phyloP scores from a whole-genome alignment of 2,329 filamentous ascomycete species.

The Diplodia seriata region DNA sequence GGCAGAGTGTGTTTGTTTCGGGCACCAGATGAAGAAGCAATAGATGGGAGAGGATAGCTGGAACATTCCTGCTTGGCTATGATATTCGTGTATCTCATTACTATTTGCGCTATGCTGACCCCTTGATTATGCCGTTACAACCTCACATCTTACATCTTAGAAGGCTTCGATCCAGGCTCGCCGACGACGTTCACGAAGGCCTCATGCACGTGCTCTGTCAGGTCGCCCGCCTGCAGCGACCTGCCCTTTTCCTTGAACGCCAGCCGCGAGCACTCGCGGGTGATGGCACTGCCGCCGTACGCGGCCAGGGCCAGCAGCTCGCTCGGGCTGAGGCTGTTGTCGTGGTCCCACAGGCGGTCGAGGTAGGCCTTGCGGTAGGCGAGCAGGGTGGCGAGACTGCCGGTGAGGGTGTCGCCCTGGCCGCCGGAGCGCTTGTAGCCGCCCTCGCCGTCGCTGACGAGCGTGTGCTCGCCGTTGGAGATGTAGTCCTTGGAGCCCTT shows the following conservation, averaged over 20 bases:
- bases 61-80: neutral
- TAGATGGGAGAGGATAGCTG: neutral
- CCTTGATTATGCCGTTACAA: neutral
- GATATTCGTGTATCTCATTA: neutral
- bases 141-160: slow-evolving; percentile 10
- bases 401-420: slow-evolving; percentile 94
- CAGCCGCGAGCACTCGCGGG: slow-evolving; percentile 85
- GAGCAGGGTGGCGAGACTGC: slow-evolving; percentile 84
- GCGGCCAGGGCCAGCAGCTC: slow-evolving; percentile 77
- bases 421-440: slow-evolving; percentile 90
- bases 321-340: slow-evolving; percentile 59
- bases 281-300: slow-evolving; percentile 86
- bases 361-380: slow-evolving; percentile 89
- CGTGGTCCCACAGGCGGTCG: slow-evolving; percentile 76
- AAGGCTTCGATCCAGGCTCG: slow-evolving; percentile 52
- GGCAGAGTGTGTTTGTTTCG: neutral
- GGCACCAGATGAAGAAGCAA: neutral
- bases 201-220: slow-evolving; percentile 86
- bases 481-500: slow-evolving; percentile 87
- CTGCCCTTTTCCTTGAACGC: slow-evolving; percentile 87
- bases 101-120: neutral
- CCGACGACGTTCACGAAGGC: slow-evolving; percentile 84
- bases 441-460: slow-evolving; percentile 77
- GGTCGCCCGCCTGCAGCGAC: slow-evolving; percentile 87
- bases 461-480: slow-evolving; percentile 77